phyloP scores from a whole-genome alignment of 1,284 basidiomycete genomes.

The Cystobasidiaceae sp. region DNA sequence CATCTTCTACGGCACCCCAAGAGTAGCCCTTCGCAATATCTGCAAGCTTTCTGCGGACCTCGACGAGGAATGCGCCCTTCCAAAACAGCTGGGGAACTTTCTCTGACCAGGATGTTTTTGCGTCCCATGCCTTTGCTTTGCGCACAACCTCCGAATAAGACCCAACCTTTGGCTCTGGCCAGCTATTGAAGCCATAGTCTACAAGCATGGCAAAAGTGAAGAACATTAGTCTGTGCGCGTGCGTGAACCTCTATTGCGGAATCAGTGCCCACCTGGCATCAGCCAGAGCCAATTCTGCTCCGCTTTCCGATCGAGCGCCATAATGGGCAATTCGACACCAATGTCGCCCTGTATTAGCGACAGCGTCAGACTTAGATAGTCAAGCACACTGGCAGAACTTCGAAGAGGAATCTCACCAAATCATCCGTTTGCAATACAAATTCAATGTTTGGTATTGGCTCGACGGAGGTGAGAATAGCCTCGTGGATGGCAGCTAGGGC shows the following conservation, averaged over 20 bases:
- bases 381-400: neutral
- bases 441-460: conserved; percentile 47
- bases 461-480: conserved; percentile 42
- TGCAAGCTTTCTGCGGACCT: conserved; percentile 44
- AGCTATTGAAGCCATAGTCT: conserved; percentile 44
- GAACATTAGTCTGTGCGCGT: neutral
- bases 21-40: conserved; percentile 39
- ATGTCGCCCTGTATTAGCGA: conserved; percentile 40
- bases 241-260: neutral
- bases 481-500: conserved; percentile 42
- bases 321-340: conserved; percentile 32
- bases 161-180: conserved; percentile 44
- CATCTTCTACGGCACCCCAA: conserved; percentile 42
- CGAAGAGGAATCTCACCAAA: neutral
- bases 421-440: conserved; percentile 41
- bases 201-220: neutral
- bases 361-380: neutral
- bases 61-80: conserved; percentile 45
- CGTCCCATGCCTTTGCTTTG: conserved; percentile 35
- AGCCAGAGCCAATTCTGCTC: conserved; percentile 32
- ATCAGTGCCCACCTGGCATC: conserved; percentile 43
- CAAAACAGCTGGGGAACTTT: conserved; percentile 46
- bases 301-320: conserved; percentile 12
- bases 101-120: conserved; percentile 39
- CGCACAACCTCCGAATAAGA: conserved; percentile 43